These are phyloP conservation scores for Dioszegia crocea DNA, from an alignment of 768 basidiomycete genomes.

Conservation along the genomic window DNA sequence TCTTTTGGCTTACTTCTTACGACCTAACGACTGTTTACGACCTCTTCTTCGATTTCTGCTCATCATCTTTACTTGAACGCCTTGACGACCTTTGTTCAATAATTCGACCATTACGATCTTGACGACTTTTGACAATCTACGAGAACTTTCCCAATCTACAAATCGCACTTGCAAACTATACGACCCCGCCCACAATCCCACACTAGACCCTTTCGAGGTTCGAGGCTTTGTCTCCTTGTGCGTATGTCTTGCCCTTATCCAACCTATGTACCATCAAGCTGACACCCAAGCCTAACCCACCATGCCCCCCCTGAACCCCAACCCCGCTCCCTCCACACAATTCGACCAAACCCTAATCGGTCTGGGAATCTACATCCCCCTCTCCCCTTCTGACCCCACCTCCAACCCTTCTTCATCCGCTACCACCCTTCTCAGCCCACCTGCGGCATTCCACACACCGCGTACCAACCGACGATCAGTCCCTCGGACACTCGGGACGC, in stretches of 20 bases:
- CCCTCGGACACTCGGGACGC: not conserved
- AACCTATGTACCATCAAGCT: not conserved
- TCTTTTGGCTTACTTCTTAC: not conserved
- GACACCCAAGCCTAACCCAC: not conserved
- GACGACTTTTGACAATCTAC: not conserved
- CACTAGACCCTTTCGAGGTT: too few relatives aligned
- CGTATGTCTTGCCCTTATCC: too few relatives aligned
- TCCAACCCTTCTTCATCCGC: not conserved
- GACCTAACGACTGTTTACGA: not conserved
- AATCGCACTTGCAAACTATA: too few relatives aligned
- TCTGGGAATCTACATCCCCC: conserved; percentile 1
- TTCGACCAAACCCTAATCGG: not conserved
- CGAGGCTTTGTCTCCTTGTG: too few relatives aligned
- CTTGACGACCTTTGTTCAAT: not conserved
- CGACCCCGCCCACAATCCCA: too few relatives aligned
- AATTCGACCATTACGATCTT: too few relatives aligned
- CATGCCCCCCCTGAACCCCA: not conserved
- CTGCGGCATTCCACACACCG: not conserved
- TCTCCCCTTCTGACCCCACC: not conserved
- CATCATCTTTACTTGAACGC: too few relatives aligned
- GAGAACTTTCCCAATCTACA: too few relatives aligned
- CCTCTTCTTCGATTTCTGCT: too few relatives aligned
- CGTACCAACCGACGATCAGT: not conserved
- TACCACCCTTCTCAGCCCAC: not conserved
- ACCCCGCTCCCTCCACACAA: too few relatives aligned